phyloP scores from a whole-genome alignment of 352 stramenopile species.

The Aphanomyces astaci region DNA sequence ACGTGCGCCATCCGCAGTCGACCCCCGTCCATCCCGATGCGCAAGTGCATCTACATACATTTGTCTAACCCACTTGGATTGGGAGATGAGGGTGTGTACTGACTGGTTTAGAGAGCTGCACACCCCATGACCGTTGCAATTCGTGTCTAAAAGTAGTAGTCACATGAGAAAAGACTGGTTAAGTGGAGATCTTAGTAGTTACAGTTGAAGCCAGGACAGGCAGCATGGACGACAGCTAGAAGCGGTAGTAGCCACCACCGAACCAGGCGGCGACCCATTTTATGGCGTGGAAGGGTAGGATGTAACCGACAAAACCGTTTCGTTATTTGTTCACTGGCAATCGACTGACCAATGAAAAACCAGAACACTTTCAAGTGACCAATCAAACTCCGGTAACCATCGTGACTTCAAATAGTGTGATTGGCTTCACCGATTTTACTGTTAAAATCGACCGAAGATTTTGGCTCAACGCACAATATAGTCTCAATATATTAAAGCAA shows the following conservation, averaged over 20 bases:
- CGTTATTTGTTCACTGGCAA: no score
- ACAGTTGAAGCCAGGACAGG: slow-evolving; percentile 5
- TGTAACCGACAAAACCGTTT: no score
- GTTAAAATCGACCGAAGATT: no score
- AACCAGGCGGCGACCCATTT: not conserved
- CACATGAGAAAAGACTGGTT: not conserved
- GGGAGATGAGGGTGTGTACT: no score
- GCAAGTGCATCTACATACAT: slow-evolving; percentile 69
- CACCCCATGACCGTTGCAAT: slow-evolving; percentile 55
- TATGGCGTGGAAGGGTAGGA: no score
- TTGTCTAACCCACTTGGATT: not conserved
- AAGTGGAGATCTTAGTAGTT: not conserved
- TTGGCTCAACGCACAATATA: not conserved
- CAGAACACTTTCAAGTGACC: not conserved
- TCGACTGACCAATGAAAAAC: not conserved
- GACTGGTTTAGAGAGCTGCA: slow-evolving; percentile 54
- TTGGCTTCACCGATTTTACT: no score
- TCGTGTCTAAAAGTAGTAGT: slow-evolving; percentile 13
- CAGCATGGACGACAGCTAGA: not conserved
- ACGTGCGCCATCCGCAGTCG: slow-evolving; percentile 76
- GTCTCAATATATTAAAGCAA: no score
- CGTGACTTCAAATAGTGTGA: no score
- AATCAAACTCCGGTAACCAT: no score
- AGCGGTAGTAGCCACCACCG: not conserved
- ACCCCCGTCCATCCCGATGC: slow-evolving; percentile 77